A percentile compares a stretch with the other conserved stretches of the same genome.
These are phyloP conservation scores for Pelargonium fulgidum DNA, from an alignment of 441 rosid species.

Conservation along the genomic window DNA sequence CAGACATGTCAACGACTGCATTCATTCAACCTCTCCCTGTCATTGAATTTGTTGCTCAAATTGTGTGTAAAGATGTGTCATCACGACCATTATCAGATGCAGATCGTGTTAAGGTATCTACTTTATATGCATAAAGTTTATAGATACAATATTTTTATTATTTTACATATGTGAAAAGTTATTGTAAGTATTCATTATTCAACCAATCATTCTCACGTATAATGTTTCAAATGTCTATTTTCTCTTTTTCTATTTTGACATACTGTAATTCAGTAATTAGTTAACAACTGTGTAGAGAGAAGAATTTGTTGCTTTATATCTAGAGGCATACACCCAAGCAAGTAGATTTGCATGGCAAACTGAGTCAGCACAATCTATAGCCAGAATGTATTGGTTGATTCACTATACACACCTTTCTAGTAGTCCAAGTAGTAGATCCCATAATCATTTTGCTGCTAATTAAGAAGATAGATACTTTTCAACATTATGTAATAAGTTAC, in stretches of 20 bases:
- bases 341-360: too few species aligned
- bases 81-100: constrained; percentile 36
- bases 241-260: not conserved
- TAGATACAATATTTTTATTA: too few species aligned
- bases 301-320: too few species aligned
- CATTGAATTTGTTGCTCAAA: constrained; percentile 31
- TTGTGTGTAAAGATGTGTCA: constrained; percentile 28
- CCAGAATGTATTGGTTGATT: not conserved
- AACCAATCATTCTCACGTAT: not conserved
- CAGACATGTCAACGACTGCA: constrained; percentile 35
- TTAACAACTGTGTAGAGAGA: too few species aligned
- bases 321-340: too few species aligned
- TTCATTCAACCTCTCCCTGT: constrained; percentile 36
- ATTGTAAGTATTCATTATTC: not conserved
- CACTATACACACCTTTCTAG: constrained; percentile 1
- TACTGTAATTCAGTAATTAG: too few species aligned
- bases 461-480: constrained; percentile 1
- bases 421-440: not conserved
- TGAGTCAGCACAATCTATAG: not conserved
- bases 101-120: constrained; percentile 31
- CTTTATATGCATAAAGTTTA: not conserved
- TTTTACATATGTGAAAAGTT: not conserved
- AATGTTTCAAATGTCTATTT: not conserved
- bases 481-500: not conserved
- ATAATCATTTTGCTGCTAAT: not conserved